Evolutionary conservation across 2,329 filamentous ascomycete species (phyloP), one percentile per base, ranked within the genome.

Genomic region (Fusarium haematococcum): DNA sequence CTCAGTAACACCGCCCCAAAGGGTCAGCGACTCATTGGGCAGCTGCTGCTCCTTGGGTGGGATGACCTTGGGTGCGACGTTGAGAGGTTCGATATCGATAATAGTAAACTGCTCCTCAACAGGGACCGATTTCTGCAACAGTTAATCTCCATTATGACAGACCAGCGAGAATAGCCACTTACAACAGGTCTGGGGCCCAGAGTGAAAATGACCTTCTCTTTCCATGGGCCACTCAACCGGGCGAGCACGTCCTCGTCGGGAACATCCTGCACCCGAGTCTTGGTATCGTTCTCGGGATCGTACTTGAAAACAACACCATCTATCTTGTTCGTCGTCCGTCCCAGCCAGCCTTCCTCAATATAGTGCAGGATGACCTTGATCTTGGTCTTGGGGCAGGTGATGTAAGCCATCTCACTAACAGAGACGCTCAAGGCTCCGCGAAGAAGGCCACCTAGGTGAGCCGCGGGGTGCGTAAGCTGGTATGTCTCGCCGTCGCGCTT

Each of bases 361-460:
- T 99, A 99, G 79, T 97, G 92, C 56, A 99, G 85, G 73, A 99
- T 98, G 20, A 92, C 93, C 85, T 98, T 98, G 75, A 97, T 90
- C 80, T 92, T 93, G 2, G 95, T 98, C 85, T 95, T 92, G n/a
- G 93, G 90, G 84, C 97, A 99, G 43, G 92, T 95, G 69, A 98
- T 89, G 81, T 93, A 97, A 79, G 95, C 97, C 74, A 92, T 90
- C 79, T 99, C 97, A 56, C 95, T 93, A 25, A 99, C 97, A 10
- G 93, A 95, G 71, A 99, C 92, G 78, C 92, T 95, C 60, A 98
- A 86, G n/a, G 93, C 92, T 27, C 97, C 97, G 75, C 95, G 90
- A 54, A 99, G 85, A 63, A 99, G 87, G 20, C 97, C 97, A 32
- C 95, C 95, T 2, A 99, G 87, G 80, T 97, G 94, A 8, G 97